Percentiles rank a stretch among this genome's conserved stretches.
Evolutionary conservation across 257 asterid species (phyloP).

Genomic region (Sherardia arvensis): DNA sequence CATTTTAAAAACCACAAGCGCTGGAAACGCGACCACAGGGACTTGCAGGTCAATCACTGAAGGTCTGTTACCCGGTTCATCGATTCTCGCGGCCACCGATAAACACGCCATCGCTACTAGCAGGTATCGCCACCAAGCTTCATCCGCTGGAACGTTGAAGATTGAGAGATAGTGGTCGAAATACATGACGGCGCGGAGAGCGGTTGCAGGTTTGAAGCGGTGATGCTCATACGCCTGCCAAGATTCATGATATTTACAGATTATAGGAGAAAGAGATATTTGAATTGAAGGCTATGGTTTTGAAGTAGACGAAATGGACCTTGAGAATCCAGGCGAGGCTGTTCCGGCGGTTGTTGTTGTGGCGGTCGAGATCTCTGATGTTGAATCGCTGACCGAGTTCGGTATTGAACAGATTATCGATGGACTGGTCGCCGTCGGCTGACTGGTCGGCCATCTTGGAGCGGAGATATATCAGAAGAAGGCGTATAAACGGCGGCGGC

Average conservation of each 20-base stretch:
- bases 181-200: slow-evolving; percentile 43
- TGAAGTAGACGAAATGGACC: slow-evolving; percentile 14
- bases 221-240: slow-evolving; percentile 36
- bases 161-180: slow-evolving; percentile 33
- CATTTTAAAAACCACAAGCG: slow-evolving; percentile 41
- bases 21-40: slow-evolving; percentile 30
- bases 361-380: slow-evolving; percentile 28
- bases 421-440: slow-evolving; percentile 1
- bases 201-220: slow-evolving; percentile 42
- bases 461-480: background rate
- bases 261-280: background rate
- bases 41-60: slow-evolving; percentile 35
- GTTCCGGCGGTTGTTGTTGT: slow-evolving; percentile 38
- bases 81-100: slow-evolving; percentile 54
- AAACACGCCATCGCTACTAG: slow-evolving; percentile 42
- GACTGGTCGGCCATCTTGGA: slow-evolving; percentile 24
- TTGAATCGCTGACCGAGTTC: slow-evolving; percentile 26
- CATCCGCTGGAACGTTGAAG: slow-evolving; percentile 5
- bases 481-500: background rate
- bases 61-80: slow-evolving; percentile 37
- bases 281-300: background rate
- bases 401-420: slow-evolving; percentile 27
- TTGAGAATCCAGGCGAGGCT: slow-evolving; percentile 44
- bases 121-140: slow-evolving; percentile 61
- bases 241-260: background rate